Percentiles rank a stretch among this genome's conserved stretches.
Conservation (phyloP, 2,329 filamentous ascomycete species). For the Fusarium hainanense region DNA sequence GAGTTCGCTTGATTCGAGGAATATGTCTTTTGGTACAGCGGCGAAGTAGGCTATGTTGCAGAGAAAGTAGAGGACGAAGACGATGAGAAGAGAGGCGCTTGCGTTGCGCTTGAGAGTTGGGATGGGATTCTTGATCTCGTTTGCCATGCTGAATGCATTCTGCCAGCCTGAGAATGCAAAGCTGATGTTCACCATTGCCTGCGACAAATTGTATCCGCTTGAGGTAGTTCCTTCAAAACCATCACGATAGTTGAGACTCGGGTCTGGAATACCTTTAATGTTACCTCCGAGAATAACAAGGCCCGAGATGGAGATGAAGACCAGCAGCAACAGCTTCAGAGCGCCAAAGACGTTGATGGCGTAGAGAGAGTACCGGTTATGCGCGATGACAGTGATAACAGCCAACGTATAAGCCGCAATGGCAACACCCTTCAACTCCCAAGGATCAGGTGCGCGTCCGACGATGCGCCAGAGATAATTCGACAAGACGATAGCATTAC, state of each 20-base stretch:
- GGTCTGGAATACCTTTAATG: conserved; percentile 47
- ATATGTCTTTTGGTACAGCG: conserved; percentile 64
- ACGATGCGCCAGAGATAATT: conserved; percentile 71
- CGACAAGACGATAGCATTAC: conserved; percentile 71
- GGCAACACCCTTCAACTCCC: conserved; percentile 75
- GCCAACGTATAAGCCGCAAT: conserved; percentile 71
- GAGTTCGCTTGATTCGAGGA: conserved; percentile 63
- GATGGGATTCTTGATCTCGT: conserved; percentile 71
- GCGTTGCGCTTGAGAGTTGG: conserved; percentile 64
- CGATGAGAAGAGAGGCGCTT: conserved; percentile 61
- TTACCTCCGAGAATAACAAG: conserved; percentile 66
- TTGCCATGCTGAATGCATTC: conserved; percentile 71
- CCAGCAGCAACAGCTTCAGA: conserved; percentile 69
- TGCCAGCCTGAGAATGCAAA: conserved; percentile 69
- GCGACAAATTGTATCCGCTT: conserved; percentile 52
- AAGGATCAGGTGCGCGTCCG: conserved; percentile 62
- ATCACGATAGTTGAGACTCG: conserved; percentile 51
- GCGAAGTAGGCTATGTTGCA: conserved; percentile 72
- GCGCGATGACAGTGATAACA: conserved; percentile 63
- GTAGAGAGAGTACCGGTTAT: conserved; percentile 68
- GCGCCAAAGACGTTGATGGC: conserved; percentile 67
- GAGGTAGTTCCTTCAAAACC: conserved; percentile 51
- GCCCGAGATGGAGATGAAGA: conserved; percentile 72
- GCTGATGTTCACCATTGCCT: conserved; percentile 68
- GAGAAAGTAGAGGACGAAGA: conserved; percentile 66